A percentile compares a stretch with the other conserved stretches of the same genome.
Evolutionary conservation across 2,329 filamentous ascomycete species (phyloP).

Genomic region (Talaromyces sp.): DNA sequence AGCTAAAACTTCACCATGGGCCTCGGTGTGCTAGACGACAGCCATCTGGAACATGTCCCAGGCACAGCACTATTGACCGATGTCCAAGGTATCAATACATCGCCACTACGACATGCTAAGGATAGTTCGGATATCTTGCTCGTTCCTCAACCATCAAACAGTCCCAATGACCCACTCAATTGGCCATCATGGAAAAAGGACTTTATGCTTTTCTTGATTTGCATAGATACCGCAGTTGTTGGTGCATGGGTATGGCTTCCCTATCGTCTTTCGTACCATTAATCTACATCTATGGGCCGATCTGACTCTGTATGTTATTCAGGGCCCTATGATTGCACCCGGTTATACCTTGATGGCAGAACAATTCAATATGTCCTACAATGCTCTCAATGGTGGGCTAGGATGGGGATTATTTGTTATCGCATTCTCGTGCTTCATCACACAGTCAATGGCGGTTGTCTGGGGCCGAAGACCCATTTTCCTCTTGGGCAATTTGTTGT

Average conservation of each 20-base stretch:
- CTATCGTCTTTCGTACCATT: background rate
- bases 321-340: background rate
- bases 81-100: slow-evolving; percentile 28
- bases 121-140: background rate
- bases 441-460: background rate
- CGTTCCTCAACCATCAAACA: slow-evolving; percentile 7
- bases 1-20: slow-evolving; percentile 25
- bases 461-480: background rate
- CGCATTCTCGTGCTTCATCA: background rate
- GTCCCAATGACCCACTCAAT: slow-evolving; percentile 34
- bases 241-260: background rate
- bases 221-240: slow-evolving; percentile 37
- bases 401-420: background rate
- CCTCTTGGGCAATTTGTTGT: background rate
- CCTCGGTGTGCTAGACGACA: slow-evolving; percentile 32
- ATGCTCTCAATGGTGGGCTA: background rate
- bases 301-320: background rate
- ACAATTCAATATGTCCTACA: background rate
- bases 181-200: slow-evolving; percentile 41
- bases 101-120: slow-evolving; percentile 22
- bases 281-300: background rate
- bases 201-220: slow-evolving; percentile 40
- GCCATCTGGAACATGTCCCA: slow-evolving; percentile 30
- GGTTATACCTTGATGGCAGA: background rate
- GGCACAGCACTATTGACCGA: slow-evolving; percentile 27